Evolutionary conservation across 202 grass and related monocot species (phyloP), one percentile per base, ranked within the genome.

Genomic region (Schoenoplectus tabernaemontani): DNA sequence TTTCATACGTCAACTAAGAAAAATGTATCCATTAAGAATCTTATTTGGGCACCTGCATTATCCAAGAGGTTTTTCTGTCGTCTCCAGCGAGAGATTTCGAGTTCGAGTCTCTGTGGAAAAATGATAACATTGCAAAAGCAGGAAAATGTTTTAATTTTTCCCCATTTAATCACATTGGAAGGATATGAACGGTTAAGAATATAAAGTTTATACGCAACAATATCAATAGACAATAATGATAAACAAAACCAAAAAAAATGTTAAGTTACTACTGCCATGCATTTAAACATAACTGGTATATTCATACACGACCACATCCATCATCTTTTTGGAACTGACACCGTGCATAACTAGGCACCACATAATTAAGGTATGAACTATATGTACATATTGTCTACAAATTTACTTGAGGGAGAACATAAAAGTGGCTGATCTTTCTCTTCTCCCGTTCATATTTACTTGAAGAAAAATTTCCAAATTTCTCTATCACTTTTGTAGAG

Each of bases 401-500:
- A 24, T 44, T n/a, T 68, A 44, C 19, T 42, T 3, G 64, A 68
- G 64, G 38, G 12, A 70, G 19, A 70, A 19, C 12, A 33, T 4
- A 23, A 26, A 74, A 74, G 60, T 34, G 12, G 30, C 56, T 62
- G 70, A 19, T n/a, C n/a, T 57, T 26, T 36, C 22, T 24, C 10
- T 20, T 9, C 61, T n/a, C n/a, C 20, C 41, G 19, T 53, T 16
- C 46, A n/a, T 53, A 53, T 74, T 54, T 82, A 96, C 53, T 96
- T 96, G 81, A 91, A 95, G 81, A 95, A 95, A 85, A 96, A 89
- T 61, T 96, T 91, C 89, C 87, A 96, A 68, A 91, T 89, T 82
- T 96, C 92, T 80, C 78, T 82, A 37, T 96, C 92, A 0, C 81
- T 77, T 59, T 59, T 59, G 20, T 59, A 9, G 0, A 59, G 9